Base-by-base conservation (phyloP, 148 eudicot genomes). In the Gaultheria prostrata region DNA sequence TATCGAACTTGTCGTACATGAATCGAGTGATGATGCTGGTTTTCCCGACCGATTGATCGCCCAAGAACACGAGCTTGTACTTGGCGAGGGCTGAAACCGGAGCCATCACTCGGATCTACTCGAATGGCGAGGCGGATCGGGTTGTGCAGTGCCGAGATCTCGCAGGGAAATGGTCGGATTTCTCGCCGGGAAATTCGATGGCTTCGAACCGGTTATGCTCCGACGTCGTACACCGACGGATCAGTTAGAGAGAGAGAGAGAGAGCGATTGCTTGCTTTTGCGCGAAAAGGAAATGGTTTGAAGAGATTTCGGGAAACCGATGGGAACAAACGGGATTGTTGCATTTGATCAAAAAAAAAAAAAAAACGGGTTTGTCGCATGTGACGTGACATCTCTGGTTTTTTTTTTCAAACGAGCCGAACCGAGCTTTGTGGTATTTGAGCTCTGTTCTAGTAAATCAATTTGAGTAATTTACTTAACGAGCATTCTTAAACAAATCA, bases 11-110 rank as follows among this genome's bases (percentile, higher is more conserved):
- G 71, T 93, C 96, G 83, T 93, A 93, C 96, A 93, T 93, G 81
- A 92, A 93, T 30, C 96, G 96, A 73, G 96, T 93, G 78, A 92
- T 93, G 86, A 93, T 92, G 91, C 96, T 90, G 87, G 96, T 93
- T 92, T 93, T 93, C 4, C 96, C 96, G 32, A 93, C 96, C 61
- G 94, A 92, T 86, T 93, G 96, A 90, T 93, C 96, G 70, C 96
- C 96, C 39, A 93, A 59, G 82, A 93, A 92, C 33, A 93, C 96
- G 20, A 93, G 93, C 84, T 92, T 93, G 89, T 93, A 93, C 83
- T 93, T 92, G 33, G 94, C 92, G 70, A 93, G 87, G 20, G 97
- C 92, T 63, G 97, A 93, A 13, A 93, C 97, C 26, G 86, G 92
- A 86, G 92, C 91, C 95, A 90, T 90, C 81, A 18, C 54, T 30